Conservation (phyloP, 2,329 filamentous ascomycete genomes). For the Westerdykella sp. region DNA sequence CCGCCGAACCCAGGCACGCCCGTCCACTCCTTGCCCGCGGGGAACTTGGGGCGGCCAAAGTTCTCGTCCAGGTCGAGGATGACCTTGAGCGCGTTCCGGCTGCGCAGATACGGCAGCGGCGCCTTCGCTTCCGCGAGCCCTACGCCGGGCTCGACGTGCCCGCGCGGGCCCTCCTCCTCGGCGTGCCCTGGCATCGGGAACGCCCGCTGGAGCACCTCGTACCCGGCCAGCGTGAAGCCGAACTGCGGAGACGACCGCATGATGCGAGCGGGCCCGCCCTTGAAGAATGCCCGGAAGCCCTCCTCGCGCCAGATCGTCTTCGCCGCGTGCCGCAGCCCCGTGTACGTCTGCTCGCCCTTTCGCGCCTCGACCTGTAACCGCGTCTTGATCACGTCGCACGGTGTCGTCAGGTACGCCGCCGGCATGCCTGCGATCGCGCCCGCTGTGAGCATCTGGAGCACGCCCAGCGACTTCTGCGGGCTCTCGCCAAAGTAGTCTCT, state of each 20-base stretch:
- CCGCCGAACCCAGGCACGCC: constrained; percentile 35
- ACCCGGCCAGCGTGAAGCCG: constrained; percentile 92
- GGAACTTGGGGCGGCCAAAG: constrained; percentile 69
- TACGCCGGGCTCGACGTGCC: constrained; percentile 58
- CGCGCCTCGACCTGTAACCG: constrained; percentile 94
- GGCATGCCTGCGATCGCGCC: constrained; percentile 70
- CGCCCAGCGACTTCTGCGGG: constrained; percentile 75
- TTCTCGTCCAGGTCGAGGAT: constrained; percentile 91
- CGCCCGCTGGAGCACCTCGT: constrained; percentile 79
- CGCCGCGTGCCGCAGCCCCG: constrained; percentile 77
- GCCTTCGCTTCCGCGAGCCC: constrained; percentile 59
- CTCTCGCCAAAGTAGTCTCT: constrained; percentile 89
- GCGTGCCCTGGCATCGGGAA: constrained; percentile 72
- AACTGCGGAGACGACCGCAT: constrained; percentile 94
- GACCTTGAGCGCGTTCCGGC: constrained; percentile 88
- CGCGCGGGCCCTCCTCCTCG: constrained; percentile 43
- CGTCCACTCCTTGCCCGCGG: constrained; percentile 32
- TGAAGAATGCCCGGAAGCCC: constrained; percentile 96
- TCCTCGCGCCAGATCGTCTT: constrained; percentile 80
- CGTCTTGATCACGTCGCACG: constrained; percentile 98
- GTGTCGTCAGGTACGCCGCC: constrained; percentile 79
- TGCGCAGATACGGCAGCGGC: constrained; percentile 61
- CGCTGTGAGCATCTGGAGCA: constrained; percentile 84
- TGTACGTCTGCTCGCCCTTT: constrained; percentile 88
- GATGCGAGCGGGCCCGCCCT: constrained; percentile 92